Conservation (phyloP, 768 basidiomycete species). For the Termitomyces sp. region DNA sequence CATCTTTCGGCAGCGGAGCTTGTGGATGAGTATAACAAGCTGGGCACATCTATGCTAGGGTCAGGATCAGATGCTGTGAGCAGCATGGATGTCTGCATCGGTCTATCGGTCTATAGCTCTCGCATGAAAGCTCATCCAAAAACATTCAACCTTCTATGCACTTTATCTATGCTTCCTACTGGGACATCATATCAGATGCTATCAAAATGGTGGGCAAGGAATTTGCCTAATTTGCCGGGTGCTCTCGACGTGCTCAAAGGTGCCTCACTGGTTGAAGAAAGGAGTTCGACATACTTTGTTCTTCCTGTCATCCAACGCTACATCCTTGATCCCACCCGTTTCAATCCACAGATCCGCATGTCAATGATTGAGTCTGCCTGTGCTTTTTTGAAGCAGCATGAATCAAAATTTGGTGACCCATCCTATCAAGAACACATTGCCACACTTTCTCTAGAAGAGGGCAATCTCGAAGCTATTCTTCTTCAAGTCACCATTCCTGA, state of each 20-base stretch:
- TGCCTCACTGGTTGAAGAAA: constrained; percentile 4
- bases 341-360: neutral
- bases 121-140: neutral
- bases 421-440: constrained; percentile 9
- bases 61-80: constrained; percentile 7
- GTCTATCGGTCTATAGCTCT: neutral
- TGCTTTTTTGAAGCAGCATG: constrained; percentile 14
- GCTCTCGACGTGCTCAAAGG: constrained; percentile 11
- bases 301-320: constrained; percentile 22
- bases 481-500: neutral
- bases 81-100: constrained; percentile 4
- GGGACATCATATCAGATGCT: constrained; percentile 20
- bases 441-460: neutral
- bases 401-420: constrained; percentile 11
- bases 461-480: neutral
- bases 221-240: constrained; percentile 1
- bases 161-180: constrained; percentile 23
- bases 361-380: constrained; percentile 16
- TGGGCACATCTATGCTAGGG: constrained; percentile 5
- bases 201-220: constrained; percentile 11
- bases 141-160: neutral
- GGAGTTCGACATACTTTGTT: constrained; percentile 11
- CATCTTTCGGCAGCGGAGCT: constrained; percentile 1
- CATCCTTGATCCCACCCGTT: constrained; percentile 14
- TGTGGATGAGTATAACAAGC: neutral